Base-by-base conservation (phyloP, 345 rosid species). In the Trapa bicornis region DNA sequence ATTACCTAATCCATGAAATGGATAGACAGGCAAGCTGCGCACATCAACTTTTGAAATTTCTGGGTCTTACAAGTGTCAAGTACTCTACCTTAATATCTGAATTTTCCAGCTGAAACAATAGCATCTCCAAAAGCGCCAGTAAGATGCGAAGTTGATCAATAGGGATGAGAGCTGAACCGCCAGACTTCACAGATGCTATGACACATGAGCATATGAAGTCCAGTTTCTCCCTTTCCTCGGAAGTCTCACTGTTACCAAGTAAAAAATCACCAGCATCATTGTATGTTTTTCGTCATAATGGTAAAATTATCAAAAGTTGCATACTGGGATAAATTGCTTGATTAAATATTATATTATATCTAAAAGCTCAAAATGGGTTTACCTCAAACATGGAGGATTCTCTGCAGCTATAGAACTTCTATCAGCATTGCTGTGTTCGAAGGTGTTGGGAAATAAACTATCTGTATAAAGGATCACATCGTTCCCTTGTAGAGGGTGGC, bases 131-230 rank as follows among this genome's bases (percentile, higher is more conserved):
- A 47, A 87, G 84, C 84, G 83, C 87, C 74, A 90, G 74, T 72
- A 79, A 32, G 66, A 76, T 77, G 71, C 97, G 91, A 75, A 80
- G 76, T 37, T 79, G 79, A 70, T 71, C 82, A 22, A 83, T 72
- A 3, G 96, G 76, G 73, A 93, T 69, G 70, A 93, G 77, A 61
- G 86, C 96, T 42, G 92, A 90, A 68, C 92, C 98, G 74, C 92
- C 89, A 64, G 84, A 83, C 73, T 74, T 81, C 69, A 88, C 83
- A 66, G 89, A 79, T 65, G 83, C 88, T 56, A 86, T 64, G 52
- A 78, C 76, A 70, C 89, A 84, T 3, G 92, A 76, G 75, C 85
- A 85, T 70, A 87, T 77, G 74, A 81, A 93, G 72, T 77, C 83
- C 71, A 93, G 73, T 67, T 87, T 89, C 78, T 85, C 86, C 77